A percentile compares a stretch with the other conserved stretches of the same genome.
phyloP scores from a whole-genome alignment of 148 eudicot genomes.

The Fagopyrum homotropicum region DNA sequence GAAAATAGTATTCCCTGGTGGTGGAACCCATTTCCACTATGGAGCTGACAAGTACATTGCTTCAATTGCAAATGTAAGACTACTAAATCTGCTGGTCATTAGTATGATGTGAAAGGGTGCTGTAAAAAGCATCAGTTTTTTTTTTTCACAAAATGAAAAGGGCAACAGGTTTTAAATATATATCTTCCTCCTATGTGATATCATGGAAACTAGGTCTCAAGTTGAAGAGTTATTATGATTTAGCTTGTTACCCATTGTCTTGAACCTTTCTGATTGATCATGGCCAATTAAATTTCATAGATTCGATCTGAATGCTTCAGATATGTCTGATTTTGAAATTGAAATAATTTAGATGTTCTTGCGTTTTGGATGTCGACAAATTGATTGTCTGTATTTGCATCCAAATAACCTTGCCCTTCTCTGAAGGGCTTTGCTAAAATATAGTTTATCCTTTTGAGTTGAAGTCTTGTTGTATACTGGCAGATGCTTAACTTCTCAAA shows the following conservation, averaged over 20 bases:
- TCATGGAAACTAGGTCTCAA: background rate
- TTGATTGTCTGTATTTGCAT: background rate
- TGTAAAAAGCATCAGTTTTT: background rate
- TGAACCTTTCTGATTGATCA: too few species aligned
- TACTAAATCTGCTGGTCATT: background rate
- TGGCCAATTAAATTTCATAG: too few species aligned
- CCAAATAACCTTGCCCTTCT: background rate
- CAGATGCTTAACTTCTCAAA: conserved; percentile 97
- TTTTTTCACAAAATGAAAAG: background rate
- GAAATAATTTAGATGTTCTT: too few species aligned
- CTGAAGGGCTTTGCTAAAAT: background rate
- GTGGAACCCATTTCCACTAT: conserved; percentile 97
- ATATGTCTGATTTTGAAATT: too few species aligned
- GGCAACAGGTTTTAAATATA: background rate
- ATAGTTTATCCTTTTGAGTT: background rate
- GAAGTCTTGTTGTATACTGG: conserved; percentile 18
- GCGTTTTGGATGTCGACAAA: background rate
- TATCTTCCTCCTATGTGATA: background rate
- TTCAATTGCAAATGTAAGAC: conserved; percentile 84
- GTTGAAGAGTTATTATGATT: background rate
- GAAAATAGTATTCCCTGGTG: conserved; percentile 88
- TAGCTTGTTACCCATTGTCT: background rate
- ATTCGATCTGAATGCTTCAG: too few species aligned
- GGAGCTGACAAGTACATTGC: conserved; percentile 97
- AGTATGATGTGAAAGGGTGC: background rate